phyloP scores from a whole-genome alignment of 495 filamentous ascomycete genomes.

The Eremomyces bilateralis region DNA sequence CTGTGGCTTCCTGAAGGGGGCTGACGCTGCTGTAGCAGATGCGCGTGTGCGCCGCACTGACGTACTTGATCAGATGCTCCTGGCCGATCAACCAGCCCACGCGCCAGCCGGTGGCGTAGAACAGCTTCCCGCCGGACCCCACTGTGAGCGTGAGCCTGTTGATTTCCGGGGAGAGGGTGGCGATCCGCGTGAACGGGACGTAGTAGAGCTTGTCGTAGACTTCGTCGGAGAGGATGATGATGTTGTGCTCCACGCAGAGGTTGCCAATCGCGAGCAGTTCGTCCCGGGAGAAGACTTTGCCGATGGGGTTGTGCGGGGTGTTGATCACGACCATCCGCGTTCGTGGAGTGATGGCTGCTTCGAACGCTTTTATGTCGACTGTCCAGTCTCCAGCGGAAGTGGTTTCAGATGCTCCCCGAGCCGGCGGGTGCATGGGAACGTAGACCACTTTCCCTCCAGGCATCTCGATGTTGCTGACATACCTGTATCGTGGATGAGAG shows the following conservation, averaged over 20 bases:
- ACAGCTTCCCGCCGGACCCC: constrained; percentile 90
- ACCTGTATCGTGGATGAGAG: constrained; percentile 24
- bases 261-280: constrained; percentile 76
- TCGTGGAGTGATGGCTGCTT: constrained; percentile 58
- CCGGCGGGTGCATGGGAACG: constrained; percentile 80
- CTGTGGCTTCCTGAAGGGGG: constrained; percentile 88
- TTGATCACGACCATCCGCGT: constrained; percentile 92
- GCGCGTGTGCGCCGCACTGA: constrained; percentile 75
- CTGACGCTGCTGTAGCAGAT: constrained; percentile 92
- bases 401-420: constrained; percentile 54
- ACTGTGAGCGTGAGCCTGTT: constrained; percentile 77
- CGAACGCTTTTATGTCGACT: constrained; percentile 64
- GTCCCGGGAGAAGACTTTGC: constrained; percentile 70
- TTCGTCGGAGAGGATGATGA: constrained; percentile 90
- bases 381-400: constrained; percentile 74
- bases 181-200: constrained; percentile 79
- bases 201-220: constrained; percentile 94
- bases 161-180: constrained; percentile 70
- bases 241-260: constrained; percentile 79
- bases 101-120: constrained; percentile 93
- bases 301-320: constrained; percentile 80
- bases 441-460: constrained; percentile 84
- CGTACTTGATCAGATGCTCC: constrained; percentile 74
- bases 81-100: constrained; percentile 90
- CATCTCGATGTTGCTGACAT: constrained; percentile 96